Evolutionary conservation across 768 basidiomycete genomes (phyloP).

Genomic region (Rhodotorula graminis): DNA sequence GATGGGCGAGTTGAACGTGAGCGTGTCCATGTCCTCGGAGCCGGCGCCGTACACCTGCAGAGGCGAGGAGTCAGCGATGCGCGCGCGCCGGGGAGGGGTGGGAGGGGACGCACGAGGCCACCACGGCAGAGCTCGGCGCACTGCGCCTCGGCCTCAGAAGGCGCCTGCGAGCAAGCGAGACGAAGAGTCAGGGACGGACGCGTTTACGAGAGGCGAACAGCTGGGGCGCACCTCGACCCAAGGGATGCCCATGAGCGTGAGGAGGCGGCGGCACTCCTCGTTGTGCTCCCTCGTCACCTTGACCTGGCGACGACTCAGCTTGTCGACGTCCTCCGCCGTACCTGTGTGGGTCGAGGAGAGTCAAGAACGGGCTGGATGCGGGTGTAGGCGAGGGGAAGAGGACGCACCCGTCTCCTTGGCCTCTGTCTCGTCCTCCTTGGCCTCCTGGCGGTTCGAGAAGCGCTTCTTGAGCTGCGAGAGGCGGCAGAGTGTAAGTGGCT

Average conservation of each 20-base stretch:
- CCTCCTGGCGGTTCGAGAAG: slow-evolving; percentile 83
- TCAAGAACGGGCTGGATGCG: neutral
- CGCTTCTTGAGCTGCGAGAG: slow-evolving; percentile 78
- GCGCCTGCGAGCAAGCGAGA: slow-evolving; percentile 61
- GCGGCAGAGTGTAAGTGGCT: neutral
- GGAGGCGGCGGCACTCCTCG: slow-evolving; percentile 81
- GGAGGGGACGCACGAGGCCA: slow-evolving; percentile 61
- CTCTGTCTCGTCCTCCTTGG: slow-evolving; percentile 89
- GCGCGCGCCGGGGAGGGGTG: neutral
- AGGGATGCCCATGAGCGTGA: slow-evolving; percentile 94
- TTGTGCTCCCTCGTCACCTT: slow-evolving; percentile 94
- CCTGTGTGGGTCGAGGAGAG: slow-evolving; percentile 48
- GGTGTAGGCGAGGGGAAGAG: neutral
- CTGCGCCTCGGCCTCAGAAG: slow-evolving; percentile 97
- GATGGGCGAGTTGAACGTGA: slow-evolving; percentile 88
- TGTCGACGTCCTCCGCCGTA: slow-evolving; percentile 86
- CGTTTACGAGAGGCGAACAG: neutral
- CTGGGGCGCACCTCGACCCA: slow-evolving; percentile 68
- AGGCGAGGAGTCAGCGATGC: neutral
- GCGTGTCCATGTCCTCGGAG: slow-evolving; percentile 99
- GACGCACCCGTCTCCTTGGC: slow-evolving; percentile 80
- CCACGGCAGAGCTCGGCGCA: slow-evolving; percentile 97
- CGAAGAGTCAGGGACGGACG: neutral
- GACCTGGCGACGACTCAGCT: slow-evolving; percentile 81
- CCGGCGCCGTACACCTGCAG: slow-evolving; percentile 88